Evolutionary conservation across 2,329 filamentous ascomycete species (phyloP), one percentile per base, ranked within the genome.

Genomic region (Esteya vermicola): DNA sequence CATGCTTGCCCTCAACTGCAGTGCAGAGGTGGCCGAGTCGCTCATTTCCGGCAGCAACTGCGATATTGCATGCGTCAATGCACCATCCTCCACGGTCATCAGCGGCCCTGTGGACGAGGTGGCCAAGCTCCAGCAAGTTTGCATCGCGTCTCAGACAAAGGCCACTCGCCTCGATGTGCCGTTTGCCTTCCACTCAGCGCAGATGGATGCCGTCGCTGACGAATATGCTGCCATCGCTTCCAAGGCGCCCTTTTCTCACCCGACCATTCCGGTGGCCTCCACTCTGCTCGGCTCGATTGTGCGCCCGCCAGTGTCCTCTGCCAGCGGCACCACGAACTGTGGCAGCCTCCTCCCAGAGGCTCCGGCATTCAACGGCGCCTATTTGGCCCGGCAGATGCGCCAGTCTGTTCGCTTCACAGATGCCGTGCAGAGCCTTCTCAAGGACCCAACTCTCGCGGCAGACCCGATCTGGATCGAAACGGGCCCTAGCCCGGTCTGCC

Each of bases 21-120:
- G 53, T 60, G 10, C 45, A 47, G 4, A 55, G 53, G 13, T 33
- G 50, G 16, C 21, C 14, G 46, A 34, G 25, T 56, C 44, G 52
- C 57, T 41, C 1, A 55, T 19, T 9, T 4, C 3, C 12, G 21
- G 7, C 33, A 12, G 10, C 10, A 7, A 7, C 28, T 23, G 60
- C 38, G 56, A 60, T 39, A 28, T 57, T 3, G 69, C 78, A 1
- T 85, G 81, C 56, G 65, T 79, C 52, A 85, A 85, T 51, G 68
- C 70, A 0, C 70, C 70, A 0, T 60, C 67, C 28, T 72, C 78
- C 50, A 78, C 70, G 25, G 77, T 82, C 13, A 57, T 81, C 18
- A 70, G 70, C 48, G 65, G 75, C 18, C 60, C 65, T 23, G 54
- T 58, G 18, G 60, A 62, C 12, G 57, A 70, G 30, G 63, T 79